Percentiles rank a stretch among this genome's conserved stretches.
Evolutionary conservation across 2,329 filamentous ascomycete species (phyloP).

Genomic region (Aspergillus aculeatinus): DNA sequence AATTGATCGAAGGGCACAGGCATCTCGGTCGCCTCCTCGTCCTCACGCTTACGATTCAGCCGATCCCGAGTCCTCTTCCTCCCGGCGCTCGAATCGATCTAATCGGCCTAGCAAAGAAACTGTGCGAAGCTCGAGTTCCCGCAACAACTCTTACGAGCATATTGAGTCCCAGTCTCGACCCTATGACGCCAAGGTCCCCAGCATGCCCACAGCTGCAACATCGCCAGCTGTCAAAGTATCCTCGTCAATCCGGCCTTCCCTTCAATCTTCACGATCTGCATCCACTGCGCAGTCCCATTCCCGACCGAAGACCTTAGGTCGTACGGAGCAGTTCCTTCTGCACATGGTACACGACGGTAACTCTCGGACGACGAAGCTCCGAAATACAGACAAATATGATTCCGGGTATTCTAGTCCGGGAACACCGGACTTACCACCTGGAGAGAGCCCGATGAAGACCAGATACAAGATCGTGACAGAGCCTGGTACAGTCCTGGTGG

Average conservation of each 20-base stretch:
- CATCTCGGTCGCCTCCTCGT: constrained; percentile 36
- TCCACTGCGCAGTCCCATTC: constrained; percentile 29
- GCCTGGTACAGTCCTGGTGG: constrained; percentile 29
- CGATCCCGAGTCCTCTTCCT: constrained; percentile 33
- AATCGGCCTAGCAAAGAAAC: constrained; percentile 28
- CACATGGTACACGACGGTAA: constrained; percentile 29
- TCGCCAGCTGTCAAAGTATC: constrained; percentile 33
- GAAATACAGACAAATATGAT: constrained; percentile 38
- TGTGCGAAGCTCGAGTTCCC: constrained; percentile 30
- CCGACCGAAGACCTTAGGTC: constrained; percentile 28
- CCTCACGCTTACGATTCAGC: constrained; percentile 30
- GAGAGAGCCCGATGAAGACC: constrained; percentile 32
- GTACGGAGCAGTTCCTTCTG: constrained; percentile 27
- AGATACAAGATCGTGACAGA: constrained; percentile 36
- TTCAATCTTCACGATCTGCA: constrained; percentile 32
- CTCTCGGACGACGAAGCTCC: constrained; percentile 37
- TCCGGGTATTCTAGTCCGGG: constrained; percentile 48
- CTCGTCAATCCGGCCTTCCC: constrained; percentile 29
- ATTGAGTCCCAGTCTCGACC: constrained; percentile 24
- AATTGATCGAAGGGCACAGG: constrained; percentile 25
- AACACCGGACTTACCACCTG: constrained; percentile 41
- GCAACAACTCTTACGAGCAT: constrained; percentile 33
- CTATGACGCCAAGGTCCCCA: constrained; percentile 32
- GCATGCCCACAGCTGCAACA: constrained; percentile 37
- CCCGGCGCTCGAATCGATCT: constrained; percentile 31